Conservation (phyloP, 129 eudicot species). For the Silybum marianum region DNA sequence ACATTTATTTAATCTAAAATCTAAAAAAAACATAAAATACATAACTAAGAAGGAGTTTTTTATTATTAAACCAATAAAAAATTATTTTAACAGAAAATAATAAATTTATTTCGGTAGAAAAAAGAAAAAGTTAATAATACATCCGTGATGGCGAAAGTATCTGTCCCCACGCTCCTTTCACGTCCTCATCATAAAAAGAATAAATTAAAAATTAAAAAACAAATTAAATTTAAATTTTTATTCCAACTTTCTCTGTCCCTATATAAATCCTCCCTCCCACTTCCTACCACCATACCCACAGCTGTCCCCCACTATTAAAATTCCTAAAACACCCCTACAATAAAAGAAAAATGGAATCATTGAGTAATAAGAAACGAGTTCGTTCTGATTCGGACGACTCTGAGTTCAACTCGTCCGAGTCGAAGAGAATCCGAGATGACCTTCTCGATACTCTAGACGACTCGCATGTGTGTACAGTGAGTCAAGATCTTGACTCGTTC, state of each 20-base stretch:
- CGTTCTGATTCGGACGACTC: conserved; percentile 50
- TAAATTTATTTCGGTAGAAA: background rate
- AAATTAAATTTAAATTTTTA: background rate
- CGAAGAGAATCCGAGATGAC: conserved; percentile 51
- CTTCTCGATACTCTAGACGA: conserved; percentile 54
- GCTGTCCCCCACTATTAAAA: conserved; percentile 14
- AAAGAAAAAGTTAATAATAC: conserved; percentile 33
- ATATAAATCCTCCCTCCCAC: conserved; percentile 37
- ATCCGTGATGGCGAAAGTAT: conserved; percentile 51
- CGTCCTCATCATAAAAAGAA: conserved; percentile 26
- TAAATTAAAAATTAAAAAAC: background rate
- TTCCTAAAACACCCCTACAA: background rate
- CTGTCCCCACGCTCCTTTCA: conserved; percentile 41
- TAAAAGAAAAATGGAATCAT: conserved; percentile 33
- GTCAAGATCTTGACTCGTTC: conserved; percentile 76
- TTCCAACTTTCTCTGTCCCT: conserved; percentile 38
- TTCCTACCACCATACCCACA: conserved; percentile 24
- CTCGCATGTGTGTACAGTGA: conserved; percentile 34
- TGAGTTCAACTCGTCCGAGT: conserved; percentile 48
- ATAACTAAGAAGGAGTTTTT: too few relatives aligned
- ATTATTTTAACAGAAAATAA: background rate
- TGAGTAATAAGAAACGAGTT: conserved; percentile 38
- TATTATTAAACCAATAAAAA: too few relatives aligned
- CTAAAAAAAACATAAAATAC: too few relatives aligned
- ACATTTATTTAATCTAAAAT: too few relatives aligned